A percentile compares a stretch with the other conserved stretches of the same genome.
phyloP scores from a whole-genome alignment of 1,284 basidiomycete genomes.

The Rhizopogon hawkerae region DNA sequence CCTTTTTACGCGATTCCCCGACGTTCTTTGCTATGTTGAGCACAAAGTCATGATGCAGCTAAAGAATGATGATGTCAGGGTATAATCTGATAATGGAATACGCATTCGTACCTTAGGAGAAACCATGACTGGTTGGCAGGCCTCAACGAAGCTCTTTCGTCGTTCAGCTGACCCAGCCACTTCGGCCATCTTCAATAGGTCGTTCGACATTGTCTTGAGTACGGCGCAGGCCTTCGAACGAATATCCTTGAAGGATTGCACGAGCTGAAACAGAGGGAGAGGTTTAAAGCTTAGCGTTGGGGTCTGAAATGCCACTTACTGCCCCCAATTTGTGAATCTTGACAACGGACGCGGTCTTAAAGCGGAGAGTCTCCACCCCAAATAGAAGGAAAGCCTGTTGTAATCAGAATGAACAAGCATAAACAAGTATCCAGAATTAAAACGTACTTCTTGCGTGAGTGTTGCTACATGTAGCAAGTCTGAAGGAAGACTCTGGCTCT shows the following conservation, averaged over 20 bases:
- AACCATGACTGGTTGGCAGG: constrained; percentile 35
- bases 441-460: constrained; percentile 60
- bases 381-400: constrained; percentile 56
- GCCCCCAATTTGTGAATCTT: constrained; percentile 65
- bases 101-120: constrained; percentile 32
- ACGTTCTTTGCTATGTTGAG: constrained; percentile 53
- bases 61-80: constrained; percentile 4
- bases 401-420: neutral
- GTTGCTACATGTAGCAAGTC: constrained; percentile 62
- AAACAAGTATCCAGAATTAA: constrained; percentile 2
- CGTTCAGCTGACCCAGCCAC: constrained; percentile 41
- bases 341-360: constrained; percentile 58
- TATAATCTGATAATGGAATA: neutral
- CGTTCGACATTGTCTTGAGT: constrained; percentile 49
- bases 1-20: constrained; percentile 59
- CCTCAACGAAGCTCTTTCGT: constrained; percentile 44
- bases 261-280: constrained; percentile 38
- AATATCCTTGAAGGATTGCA: constrained; percentile 54
- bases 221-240: constrained; percentile 42
- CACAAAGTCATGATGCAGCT: constrained; percentile 64
- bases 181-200: constrained; percentile 43
- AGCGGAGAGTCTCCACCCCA: constrained; percentile 54
- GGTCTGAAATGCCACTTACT: constrained; percentile 31
- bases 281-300: neutral
- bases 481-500: constrained; percentile 30